Base-by-base conservation (phyloP, 2,329 filamentous ascomycete species). In the Neopestalotiopsis sp. region DNA sequence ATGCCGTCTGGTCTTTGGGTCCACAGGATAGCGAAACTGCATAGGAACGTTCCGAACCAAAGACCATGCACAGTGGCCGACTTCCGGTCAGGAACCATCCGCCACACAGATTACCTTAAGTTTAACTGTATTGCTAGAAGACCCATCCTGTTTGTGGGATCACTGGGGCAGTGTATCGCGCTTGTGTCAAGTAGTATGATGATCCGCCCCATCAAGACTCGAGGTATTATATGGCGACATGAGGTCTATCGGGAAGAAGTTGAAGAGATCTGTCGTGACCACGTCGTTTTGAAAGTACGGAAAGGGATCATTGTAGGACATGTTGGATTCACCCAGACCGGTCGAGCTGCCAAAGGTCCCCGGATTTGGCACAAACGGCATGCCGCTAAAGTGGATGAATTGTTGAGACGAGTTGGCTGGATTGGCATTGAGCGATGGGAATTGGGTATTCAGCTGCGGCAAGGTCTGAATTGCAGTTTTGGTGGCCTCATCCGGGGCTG, bases 401-500 rank as follows among this genome's bases (percentile, higher is more conserved):
- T 64, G 61, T 24, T 64, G 38, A 10, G 61, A 20, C 12, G 59
- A 49, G 14, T 64, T 34, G 14, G 61, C 9, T 10, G 61, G 24
- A 7, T 34, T 34, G 32, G 61, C 28, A 28, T 52, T 45, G 34
- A 74, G 69, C 9, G 71, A 75, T 2, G 73, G 74, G 49, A 75
- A 75, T 13, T 73, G 74, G 9, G 72, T 67, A 52, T 69, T 69
- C 20, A 60, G 61, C n/a, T 70, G 66, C 30, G 66, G 68, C 7
- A 66, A 52, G 60, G 61, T 67, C 12, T 14, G 32, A 34, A 40
- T 4, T 9, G 2, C 40, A 14, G 30, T 49, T 10, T 28, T 66
- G 12, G 38, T 10, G 34, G 40, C 64, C 20, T 57, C 42, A 34
- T 32, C 38, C 28, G 67, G 56, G 4, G 65, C 32, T 17, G 64